Evolutionary conservation across 2,329 filamentous ascomycete species (phyloP).

Genomic region (Pezicula radicicola): DNA sequence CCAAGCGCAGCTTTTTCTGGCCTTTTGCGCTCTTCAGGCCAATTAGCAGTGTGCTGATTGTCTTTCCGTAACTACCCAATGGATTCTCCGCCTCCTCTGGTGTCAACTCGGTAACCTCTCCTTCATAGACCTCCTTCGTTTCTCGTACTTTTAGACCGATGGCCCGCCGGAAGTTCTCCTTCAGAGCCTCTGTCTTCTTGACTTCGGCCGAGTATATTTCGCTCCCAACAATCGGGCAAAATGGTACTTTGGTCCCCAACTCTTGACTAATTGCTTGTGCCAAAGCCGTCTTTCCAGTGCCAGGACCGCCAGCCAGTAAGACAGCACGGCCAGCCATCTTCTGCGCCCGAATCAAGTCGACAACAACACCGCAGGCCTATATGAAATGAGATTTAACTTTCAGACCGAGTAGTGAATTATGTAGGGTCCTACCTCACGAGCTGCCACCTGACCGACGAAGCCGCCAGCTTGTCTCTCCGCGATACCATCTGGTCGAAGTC

Average conservation of each 20-base stretch:
- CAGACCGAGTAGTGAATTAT: constrained; percentile 72
- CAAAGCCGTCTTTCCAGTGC: constrained; percentile 95
- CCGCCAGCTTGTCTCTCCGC: constrained; percentile 78
- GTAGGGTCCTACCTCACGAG: constrained; percentile 74
- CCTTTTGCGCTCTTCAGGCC: constrained; percentile 93
- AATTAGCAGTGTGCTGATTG: constrained; percentile 92
- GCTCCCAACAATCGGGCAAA: constrained; percentile 96
- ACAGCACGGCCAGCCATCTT: constrained; percentile 98
- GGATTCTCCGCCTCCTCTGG: constrained; percentile 98
- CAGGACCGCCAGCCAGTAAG: constrained; percentile 87
- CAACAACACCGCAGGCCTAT: constrained; percentile 92
- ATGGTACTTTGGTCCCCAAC: constrained; percentile 95
- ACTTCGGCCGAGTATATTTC: constrained; percentile 98
- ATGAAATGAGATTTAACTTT: constrained; percentile 63
- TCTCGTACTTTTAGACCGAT: constrained; percentile 97
- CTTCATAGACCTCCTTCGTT: constrained; percentile 99
- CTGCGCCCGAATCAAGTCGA: constrained; percentile 92
- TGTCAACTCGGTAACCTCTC: constrained; percentile 95
- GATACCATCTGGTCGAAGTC: constrained; percentile 79
- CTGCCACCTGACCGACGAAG: constrained; percentile 84
- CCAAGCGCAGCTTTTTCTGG: constrained; percentile 94
- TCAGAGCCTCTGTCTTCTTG: constrained; percentile 98
- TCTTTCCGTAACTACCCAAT: constrained; percentile 93
- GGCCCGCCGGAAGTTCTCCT: constrained; percentile 98
- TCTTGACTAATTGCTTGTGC: constrained; percentile 96